A percentile compares a stretch with the other conserved stretches of the same genome.
These are phyloP conservation scores for Microsporum audouinii DNA, from an alignment of 2,329 filamentous ascomycete genomes.

Conservation along the genomic window DNA sequence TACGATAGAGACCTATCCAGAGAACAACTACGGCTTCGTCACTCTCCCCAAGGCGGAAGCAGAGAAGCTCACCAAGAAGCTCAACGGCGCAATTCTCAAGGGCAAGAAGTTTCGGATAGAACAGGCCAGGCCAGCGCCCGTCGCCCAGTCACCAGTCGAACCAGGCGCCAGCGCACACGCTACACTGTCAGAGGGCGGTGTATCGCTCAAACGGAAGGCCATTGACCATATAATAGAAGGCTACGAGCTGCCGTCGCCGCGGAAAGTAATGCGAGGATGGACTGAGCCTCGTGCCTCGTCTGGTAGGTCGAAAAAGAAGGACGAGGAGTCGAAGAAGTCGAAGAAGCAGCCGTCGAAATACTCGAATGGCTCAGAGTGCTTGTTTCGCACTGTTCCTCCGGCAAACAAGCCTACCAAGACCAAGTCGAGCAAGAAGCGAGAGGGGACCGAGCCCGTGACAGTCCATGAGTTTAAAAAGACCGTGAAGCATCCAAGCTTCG, in stretches of 20 bases:
- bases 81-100: conserved; percentile 75
- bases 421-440: conserved; percentile 36
- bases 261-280: conserved; percentile 84
- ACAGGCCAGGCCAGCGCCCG: conserved; percentile 46
- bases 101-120: conserved; percentile 79
- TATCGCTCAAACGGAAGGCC: conserved; percentile 42
- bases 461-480: conserved; percentile 88
- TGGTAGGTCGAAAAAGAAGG: conserved; percentile 37
- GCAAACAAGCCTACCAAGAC: conserved; percentile 36
- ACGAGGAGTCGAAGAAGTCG: conserved; percentile 47
- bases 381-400: conserved; percentile 73
- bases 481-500: conserved; percentile 67
- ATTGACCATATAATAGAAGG: conserved; percentile 49
- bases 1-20: conserved; percentile 72
- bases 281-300: conserved; percentile 49
- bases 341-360: conserved; percentile 59
- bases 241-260: conserved; percentile 57
- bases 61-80: conserved; percentile 80
- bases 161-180: conserved; percentile 24
- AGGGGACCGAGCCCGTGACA: conserved; percentile 50
- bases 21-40: conserved; percentile 80
- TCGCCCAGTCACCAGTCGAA: not conserved
- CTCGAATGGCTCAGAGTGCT: conserved; percentile 65
- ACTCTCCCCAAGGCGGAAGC: conserved; percentile 72
- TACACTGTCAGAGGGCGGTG: conserved; percentile 31